Percentiles rank a stretch among this genome's conserved stretches.
These are phyloP conservation scores for Populus tomentosa DNA, from an alignment of 441 rosid species.

Conservation along the genomic window DNA sequence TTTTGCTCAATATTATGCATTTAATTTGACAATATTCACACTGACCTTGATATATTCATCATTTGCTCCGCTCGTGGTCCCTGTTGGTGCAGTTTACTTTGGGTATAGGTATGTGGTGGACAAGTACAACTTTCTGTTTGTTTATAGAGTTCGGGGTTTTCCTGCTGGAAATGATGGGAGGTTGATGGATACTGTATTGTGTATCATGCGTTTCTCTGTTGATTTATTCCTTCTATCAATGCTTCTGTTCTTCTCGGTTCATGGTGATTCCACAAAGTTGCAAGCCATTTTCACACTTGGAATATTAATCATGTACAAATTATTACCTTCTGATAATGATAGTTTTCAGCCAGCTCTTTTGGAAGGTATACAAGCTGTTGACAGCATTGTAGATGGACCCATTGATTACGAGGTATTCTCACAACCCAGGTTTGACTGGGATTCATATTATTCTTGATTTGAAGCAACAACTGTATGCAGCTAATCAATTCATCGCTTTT, in stretches of 20 bases:
- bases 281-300: slow-evolving; percentile 96
- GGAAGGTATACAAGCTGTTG: slow-evolving; percentile 66
- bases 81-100: slow-evolving; percentile 85
- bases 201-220: slow-evolving; percentile 79
- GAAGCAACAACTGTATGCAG: slow-evolving; percentile 6
- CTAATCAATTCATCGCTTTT: slow-evolving; percentile 14
- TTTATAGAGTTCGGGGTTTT: slow-evolving; percentile 90
- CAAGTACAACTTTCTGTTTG: slow-evolving; percentile 89
- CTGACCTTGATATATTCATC: slow-evolving; percentile 91
- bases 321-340: slow-evolving; percentile 72
- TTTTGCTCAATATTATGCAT: slow-evolving; percentile 94
- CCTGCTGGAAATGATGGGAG: slow-evolving; percentile 97
- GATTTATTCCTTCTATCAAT: slow-evolving; percentile 76
- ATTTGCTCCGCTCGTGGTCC: slow-evolving; percentile 87
- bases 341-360: slow-evolving; percentile 58
- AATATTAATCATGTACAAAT: slow-evolving; percentile 70
- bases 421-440: slow-evolving; percentile 93
- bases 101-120: slow-evolving; percentile 95
- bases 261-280: slow-evolving; percentile 90
- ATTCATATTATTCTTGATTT: slow-evolving; percentile 42
- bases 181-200: slow-evolving; percentile 86
- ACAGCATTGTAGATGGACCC: slow-evolving; percentile 73
- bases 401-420: slow-evolving; percentile 88
- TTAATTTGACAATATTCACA: slow-evolving; percentile 89
- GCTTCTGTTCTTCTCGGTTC: slow-evolving; percentile 85